Evolutionary conservation across 208 protist species (phyloP).

Genomic region (Leishmania tarentolae): DNA sequence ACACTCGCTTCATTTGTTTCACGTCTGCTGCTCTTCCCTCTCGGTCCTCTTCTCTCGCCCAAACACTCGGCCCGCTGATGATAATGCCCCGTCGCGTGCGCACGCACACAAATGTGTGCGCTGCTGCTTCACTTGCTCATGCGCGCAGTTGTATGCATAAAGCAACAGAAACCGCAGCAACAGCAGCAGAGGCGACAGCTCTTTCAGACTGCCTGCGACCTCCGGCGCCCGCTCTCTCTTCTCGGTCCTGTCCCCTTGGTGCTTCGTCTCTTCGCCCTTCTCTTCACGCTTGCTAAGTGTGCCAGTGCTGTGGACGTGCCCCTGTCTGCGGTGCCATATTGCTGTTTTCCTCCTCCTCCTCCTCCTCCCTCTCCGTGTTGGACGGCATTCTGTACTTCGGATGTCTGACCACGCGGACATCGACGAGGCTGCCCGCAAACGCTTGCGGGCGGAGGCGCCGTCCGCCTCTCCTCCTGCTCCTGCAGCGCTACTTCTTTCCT

Average conservation of each 20-base stretch:
- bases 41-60: not conserved
- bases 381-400: not conserved
- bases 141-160: not conserved
- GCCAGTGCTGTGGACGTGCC: not conserved
- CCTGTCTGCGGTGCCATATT: not conserved
- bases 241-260: not conserved
- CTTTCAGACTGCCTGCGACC: not conserved
- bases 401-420: not conserved
- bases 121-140: not conserved
- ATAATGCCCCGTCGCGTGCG: not conserved
- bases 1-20: not conserved
- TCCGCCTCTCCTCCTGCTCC: not conserved
- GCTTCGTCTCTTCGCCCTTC: not conserved
- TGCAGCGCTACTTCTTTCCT: not conserved
- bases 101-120: not conserved
- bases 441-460: conserved; percentile 14
- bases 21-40: not conserved
- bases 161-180: not conserved
- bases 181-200: not conserved
- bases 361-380: not conserved
- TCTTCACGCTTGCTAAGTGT: not conserved
- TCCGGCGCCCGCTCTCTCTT: not conserved
- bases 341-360: not conserved
- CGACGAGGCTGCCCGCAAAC: conserved; percentile 29
- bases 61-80: not conserved